Percentiles rank a stretch among this genome's conserved stretches.
phyloP scores from a whole-genome alignment of 768 basidiomycete genomes.

The Dioszegia hungarica region DNA sequence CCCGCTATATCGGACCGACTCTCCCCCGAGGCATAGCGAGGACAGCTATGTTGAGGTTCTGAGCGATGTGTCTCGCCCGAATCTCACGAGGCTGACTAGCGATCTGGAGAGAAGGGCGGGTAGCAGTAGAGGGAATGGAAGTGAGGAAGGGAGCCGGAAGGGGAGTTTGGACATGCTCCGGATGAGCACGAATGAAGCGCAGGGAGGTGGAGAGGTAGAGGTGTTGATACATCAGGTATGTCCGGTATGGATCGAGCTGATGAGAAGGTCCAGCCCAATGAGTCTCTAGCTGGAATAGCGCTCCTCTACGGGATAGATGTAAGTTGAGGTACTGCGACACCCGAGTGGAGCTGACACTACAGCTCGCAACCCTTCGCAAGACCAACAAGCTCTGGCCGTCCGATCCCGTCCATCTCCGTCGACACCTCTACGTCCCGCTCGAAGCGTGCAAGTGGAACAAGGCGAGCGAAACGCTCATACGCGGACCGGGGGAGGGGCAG shows the following conservation, averaged over 20 bases:
- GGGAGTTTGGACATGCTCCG: constrained; percentile 22
- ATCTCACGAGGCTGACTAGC: constrained; percentile 33
- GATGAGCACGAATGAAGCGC: constrained; percentile 4
- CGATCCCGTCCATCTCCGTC: constrained; percentile 84
- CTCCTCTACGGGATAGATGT: constrained; percentile 83
- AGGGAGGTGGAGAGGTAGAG: constrained; percentile 37
- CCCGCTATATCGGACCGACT: not conserved
- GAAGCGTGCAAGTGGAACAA: constrained; percentile 48
- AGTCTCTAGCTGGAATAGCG: constrained; percentile 81
- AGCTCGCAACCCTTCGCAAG: constrained; percentile 67
- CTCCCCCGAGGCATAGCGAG: not conserved
- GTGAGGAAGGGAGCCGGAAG: constrained; percentile 24
- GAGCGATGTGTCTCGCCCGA: constrained; percentile 21
- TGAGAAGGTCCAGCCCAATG: constrained; percentile 60
- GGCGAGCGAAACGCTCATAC: constrained; percentile 32
- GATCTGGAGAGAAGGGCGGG: constrained; percentile 42
- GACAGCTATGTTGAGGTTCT: not conserved
- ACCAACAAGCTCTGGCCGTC: constrained; percentile 92
- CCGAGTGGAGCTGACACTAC: not conserved
- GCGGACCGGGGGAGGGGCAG: constrained; percentile 44
- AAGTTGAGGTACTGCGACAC: too few relatives aligned
- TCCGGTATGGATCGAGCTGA: not conserved
- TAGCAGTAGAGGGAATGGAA: constrained; percentile 29
- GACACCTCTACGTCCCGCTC: constrained; percentile 70
- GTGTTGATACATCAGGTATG: constrained; percentile 50